These are phyloP conservation scores for Blumeria hordei DNA, from an alignment of 2,329 filamentous ascomycete genomes.

Conservation along the genomic window DNA sequence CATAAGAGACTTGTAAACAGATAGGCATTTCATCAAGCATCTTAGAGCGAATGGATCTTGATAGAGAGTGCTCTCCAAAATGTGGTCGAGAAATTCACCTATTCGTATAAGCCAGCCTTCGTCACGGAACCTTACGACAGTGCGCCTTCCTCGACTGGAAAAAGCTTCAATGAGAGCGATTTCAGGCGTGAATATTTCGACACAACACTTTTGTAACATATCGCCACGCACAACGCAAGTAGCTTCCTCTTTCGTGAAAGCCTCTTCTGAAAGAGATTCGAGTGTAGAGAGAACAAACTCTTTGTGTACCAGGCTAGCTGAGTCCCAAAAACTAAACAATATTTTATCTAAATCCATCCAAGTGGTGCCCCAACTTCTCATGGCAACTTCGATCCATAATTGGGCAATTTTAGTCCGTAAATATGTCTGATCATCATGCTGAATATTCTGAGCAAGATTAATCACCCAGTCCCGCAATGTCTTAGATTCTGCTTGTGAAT, in stretches of 20 bases:
- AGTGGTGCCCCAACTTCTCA: conserved; percentile 73
- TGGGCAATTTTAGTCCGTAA: conserved; percentile 84
- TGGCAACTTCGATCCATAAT: conserved; percentile 85
- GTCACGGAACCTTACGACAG: conserved; percentile 46
- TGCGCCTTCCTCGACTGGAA: conserved; percentile 38
- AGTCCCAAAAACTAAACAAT: conserved; percentile 63
- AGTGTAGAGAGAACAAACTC: conserved; percentile 72
- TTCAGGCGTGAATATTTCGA: conserved; percentile 78
- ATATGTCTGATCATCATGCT: conserved; percentile 52
- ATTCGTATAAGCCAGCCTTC: conserved; percentile 77
- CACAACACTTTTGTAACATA: conserved; percentile 65
- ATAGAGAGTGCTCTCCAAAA: conserved; percentile 31
- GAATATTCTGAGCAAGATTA: conserved; percentile 47
- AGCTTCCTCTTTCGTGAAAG: conserved; percentile 76
- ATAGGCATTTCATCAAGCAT: conserved; percentile 53
- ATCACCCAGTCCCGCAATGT: conserved; percentile 56
- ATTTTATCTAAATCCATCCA: conserved; percentile 89
- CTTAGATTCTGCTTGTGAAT: conserved; percentile 39
- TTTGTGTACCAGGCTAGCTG: conserved; percentile 38
- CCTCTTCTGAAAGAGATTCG: conserved; percentile 80
- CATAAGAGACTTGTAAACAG: conserved; percentile 55
- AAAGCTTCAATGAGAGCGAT: conserved; percentile 52
- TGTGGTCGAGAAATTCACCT: conserved; percentile 45
- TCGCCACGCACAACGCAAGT: conserved; percentile 64
- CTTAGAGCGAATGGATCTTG: conserved; percentile 43